A percentile compares a stretch with the other conserved stretches of the same genome.
phyloP scores from a whole-genome alignment of 208 protist genomes.

The Acanthamoeba castellanii region DNA sequence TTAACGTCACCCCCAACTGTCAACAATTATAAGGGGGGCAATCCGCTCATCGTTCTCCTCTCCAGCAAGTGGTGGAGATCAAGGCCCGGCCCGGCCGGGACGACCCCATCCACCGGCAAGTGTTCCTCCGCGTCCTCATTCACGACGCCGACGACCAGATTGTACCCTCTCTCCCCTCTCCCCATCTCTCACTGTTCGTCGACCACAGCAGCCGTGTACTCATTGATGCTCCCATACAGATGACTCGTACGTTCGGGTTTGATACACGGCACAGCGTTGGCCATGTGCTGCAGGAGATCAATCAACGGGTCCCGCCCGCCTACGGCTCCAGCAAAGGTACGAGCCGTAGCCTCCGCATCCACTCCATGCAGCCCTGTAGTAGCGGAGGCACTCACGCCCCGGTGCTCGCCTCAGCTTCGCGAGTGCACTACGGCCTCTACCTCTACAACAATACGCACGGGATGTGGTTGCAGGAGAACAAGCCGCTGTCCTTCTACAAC shows the following conservation, averaged over 20 bases:
- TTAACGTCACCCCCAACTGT: not conserved
- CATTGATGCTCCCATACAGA: not conserved
- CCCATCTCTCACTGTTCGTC: no score
- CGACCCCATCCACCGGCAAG: not conserved
- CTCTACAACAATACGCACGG: constrained; percentile 16
- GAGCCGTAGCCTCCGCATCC: not conserved
- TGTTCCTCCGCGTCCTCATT: not conserved
- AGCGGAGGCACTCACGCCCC: not conserved
- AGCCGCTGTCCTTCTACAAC: constrained; percentile 37
- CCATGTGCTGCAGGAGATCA: constrained; percentile 32
- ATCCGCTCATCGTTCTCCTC: not conserved
- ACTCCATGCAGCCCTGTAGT: not conserved
- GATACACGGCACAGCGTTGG: not conserved
- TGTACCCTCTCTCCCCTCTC: not conserved
- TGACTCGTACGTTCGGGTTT: not conserved
- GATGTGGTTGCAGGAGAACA: constrained; percentile 51
- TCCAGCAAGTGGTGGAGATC: constrained; percentile 26
- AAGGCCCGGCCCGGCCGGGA: not conserved
- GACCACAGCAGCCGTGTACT: not conserved
- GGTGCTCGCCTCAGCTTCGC: not conserved
- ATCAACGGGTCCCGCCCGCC: not conserved
- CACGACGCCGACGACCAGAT: not conserved
- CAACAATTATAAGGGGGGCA: no score
- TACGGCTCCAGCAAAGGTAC: not conserved
- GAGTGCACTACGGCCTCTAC: constrained; percentile 5